Conservation (phyloP, 2,329 filamentous ascomycete genomes). For the Penicillium frequentans region DNA sequence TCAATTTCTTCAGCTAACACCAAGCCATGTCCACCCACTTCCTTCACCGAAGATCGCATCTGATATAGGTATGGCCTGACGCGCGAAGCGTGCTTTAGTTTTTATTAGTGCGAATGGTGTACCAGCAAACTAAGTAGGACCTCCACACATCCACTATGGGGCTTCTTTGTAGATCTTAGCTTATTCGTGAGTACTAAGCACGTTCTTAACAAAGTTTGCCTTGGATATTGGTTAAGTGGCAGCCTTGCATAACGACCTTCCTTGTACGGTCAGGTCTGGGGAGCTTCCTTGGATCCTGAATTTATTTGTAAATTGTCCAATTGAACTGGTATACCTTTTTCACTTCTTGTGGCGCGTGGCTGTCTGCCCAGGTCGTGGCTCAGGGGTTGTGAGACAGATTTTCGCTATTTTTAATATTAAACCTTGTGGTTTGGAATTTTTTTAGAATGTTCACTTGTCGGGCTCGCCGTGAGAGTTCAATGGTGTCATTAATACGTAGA, state of each 20-base stretch:
- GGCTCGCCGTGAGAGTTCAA: no score
- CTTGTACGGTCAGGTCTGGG: constrained; percentile 4
- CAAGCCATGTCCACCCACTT: constrained; percentile 1
- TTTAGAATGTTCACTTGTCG: no score
- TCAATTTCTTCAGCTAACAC: not conserved
- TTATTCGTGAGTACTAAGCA: constrained; percentile 4
- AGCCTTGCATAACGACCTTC: constrained; percentile 12
- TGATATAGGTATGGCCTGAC: constrained; percentile 1
- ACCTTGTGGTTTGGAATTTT: not conserved
- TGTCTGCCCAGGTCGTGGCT: not conserved
- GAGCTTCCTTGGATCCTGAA: not conserved
- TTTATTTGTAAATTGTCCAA: not conserved
- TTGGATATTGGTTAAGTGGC: not conserved
- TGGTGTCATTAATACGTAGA: not conserved
- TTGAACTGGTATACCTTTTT: not conserved
- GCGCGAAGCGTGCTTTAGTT: constrained; percentile 1
- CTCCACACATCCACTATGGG: not conserved
- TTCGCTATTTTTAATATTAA: not conserved
- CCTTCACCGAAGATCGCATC: constrained; percentile 13
- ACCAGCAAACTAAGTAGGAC: not conserved
- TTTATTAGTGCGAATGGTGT: constrained; percentile 1
- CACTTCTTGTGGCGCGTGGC: not conserved
- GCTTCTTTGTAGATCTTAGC: constrained; percentile 9
- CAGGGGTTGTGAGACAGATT: constrained; percentile 20
- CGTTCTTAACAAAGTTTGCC: constrained; percentile 2